A percentile compares a stretch with the other conserved stretches of the same genome.
Evolutionary conservation across 768 basidiomycete genomes (phyloP).

Genomic region (Psilocybe sp.): DNA sequence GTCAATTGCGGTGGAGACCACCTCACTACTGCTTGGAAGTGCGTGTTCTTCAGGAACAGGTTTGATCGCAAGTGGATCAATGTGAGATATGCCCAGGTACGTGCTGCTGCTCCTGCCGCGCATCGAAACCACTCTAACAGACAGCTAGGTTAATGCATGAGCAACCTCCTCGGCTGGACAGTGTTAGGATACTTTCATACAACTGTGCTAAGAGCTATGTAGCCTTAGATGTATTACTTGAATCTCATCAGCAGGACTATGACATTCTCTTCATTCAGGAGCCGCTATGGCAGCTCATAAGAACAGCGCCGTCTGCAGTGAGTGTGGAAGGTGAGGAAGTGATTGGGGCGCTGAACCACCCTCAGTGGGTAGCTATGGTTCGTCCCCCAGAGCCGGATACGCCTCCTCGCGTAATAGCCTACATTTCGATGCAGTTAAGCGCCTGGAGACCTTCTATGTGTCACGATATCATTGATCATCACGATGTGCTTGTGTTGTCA

Average conservation of each 20-base stretch:
- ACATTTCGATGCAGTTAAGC: neutral
- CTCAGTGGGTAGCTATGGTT: neutral
- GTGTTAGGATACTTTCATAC: neutral
- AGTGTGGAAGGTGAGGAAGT: neutral
- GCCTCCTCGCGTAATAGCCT: neutral
- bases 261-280: slow-evolving; percentile 1
- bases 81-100: too few relatives aligned
- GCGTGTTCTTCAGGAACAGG: too few relatives aligned
- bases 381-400: neutral
- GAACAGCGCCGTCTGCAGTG: neutral
- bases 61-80: too few relatives aligned
- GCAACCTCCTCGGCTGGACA: too few relatives aligned
- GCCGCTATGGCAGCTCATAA: neutral
- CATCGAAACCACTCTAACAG: too few relatives aligned
- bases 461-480: slow-evolving; percentile 2
- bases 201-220: neutral
- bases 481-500: neutral
- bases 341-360: neutral
- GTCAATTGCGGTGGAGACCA: neutral
- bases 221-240: neutral
- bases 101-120: too few relatives aligned
- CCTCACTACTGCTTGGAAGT: too few relatives aligned
- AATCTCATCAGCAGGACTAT: neutral
- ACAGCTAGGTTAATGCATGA: too few relatives aligned
- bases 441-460: neutral